Conservation (phyloP, 1,284 basidiomycete species). For the Sanghuangporus weigelae region DNA sequence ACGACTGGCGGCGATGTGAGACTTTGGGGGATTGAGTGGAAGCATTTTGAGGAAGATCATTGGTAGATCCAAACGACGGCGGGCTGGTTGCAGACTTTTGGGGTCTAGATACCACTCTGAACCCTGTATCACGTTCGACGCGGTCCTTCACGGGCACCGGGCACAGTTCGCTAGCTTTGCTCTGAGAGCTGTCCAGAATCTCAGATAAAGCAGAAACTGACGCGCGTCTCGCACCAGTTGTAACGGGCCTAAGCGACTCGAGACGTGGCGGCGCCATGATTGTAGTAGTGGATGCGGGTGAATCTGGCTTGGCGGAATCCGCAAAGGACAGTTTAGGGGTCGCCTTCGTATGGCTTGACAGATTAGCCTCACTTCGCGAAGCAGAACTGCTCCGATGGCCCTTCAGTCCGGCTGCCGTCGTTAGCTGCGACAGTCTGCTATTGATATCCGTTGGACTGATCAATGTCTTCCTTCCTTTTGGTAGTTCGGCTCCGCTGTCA, state of each 20-base stretch:
- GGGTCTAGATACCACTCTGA: slow-evolving; percentile 17
- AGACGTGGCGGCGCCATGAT: slow-evolving; percentile 6
- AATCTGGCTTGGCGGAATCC: slow-evolving; percentile 1
- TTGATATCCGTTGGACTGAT: slow-evolving; percentile 22
- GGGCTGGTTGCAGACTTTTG: slow-evolving; percentile 11
- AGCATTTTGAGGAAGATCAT: neutral
- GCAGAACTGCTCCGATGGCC: slow-evolving; percentile 6
- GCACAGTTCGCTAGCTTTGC: slow-evolving; percentile 1
- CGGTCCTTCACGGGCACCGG: slow-evolving; percentile 14
- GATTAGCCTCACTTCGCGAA: slow-evolving; percentile 17
- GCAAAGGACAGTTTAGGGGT: neutral
- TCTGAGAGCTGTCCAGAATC: neutral
- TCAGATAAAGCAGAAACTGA: neutral
- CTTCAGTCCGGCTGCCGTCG: slow-evolving; percentile 14
- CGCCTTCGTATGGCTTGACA: slow-evolving; percentile 1
- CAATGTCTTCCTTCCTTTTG: slow-evolving; percentile 5
- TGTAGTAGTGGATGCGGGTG: slow-evolving; percentile 12
- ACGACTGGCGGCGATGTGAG: slow-evolving; percentile 50
- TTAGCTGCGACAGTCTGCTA: slow-evolving; percentile 21
- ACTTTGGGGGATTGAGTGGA: slow-evolving; percentile 27
- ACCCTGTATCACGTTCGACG: slow-evolving; percentile 5
- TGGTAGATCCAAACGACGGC: slow-evolving; percentile 1
- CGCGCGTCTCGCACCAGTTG: neutral
- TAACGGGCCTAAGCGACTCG: slow-evolving; percentile 2
- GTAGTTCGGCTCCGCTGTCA: slow-evolving; percentile 19